A percentile compares a stretch with the other conserved stretches of the same genome.
These are phyloP conservation scores for Lactarius indigo DNA, from an alignment of 768 basidiomycete genomes.

Conservation along the genomic window DNA sequence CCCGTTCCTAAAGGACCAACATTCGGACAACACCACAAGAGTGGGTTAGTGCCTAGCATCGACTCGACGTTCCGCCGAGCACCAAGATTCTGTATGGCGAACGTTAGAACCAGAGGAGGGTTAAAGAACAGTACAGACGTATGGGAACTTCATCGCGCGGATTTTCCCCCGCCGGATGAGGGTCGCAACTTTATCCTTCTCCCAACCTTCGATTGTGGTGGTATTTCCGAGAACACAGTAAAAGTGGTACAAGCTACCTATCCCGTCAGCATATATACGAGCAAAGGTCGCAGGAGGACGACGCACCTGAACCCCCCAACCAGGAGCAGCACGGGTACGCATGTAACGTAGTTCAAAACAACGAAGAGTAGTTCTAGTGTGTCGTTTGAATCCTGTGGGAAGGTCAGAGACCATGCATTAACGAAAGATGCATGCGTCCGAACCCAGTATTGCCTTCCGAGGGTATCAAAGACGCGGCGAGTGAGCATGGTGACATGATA, in stretches of 20 bases:
- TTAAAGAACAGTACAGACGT: conserved; percentile 48
- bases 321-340: conserved; percentile 77
- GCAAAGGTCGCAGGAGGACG: neutral
- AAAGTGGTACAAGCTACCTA: conserved; percentile 77
- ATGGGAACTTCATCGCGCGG: conserved; percentile 89
- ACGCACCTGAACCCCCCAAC: conserved; percentile 88
- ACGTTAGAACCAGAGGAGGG: conserved; percentile 14
- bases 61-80: conserved; percentile 65
- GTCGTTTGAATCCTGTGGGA: conserved; percentile 63
- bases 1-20: conserved; percentile 60
- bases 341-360: conserved; percentile 83
- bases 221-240: conserved; percentile 72
- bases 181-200: conserved; percentile 91
- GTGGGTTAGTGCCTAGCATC: conserved; percentile 69
- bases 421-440: conserved; percentile 21
- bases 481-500: conserved; percentile 88
- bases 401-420: neutral
- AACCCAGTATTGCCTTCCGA: conserved; percentile 52
- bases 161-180: conserved; percentile 84
- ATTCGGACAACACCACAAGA: conserved; percentile 85
- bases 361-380: conserved; percentile 72
- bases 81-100: conserved; percentile 69
- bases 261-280: conserved; percentile 22
- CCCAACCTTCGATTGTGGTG: conserved; percentile 97
- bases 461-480: conserved; percentile 50